A percentile compares a stretch with the other conserved stretches of the same genome.
phyloP scores from a whole-genome alignment of 2,329 filamentous ascomycete species.

The Penicillium rolfsii region DNA sequence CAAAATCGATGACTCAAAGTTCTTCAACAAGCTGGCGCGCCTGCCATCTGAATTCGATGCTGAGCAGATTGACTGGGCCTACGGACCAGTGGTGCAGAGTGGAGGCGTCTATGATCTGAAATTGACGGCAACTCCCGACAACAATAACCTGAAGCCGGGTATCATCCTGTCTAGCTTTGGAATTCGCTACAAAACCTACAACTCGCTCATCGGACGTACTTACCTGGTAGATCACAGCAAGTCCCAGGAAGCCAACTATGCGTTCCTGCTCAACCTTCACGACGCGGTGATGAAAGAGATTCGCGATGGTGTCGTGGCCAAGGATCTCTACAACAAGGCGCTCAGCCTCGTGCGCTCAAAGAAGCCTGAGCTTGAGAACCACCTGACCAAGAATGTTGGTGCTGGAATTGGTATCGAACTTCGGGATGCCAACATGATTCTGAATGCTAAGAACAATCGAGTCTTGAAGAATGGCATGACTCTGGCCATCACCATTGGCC shows the following conservation, averaged over 20 bases:
- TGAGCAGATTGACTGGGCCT: constrained; percentile 88
- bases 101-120: constrained; percentile 93
- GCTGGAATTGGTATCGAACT: constrained; percentile 92
- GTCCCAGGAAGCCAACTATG: constrained; percentile 91
- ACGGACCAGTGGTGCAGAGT: constrained; percentile 89
- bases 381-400: constrained; percentile 91
- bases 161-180: constrained; percentile 93
- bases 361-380: constrained; percentile 92
- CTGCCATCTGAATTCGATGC: constrained; percentile 85
- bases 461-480: constrained; percentile 96
- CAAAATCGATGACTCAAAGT: constrained; percentile 91
- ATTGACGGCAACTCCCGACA: constrained; percentile 75
- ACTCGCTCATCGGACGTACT: constrained; percentile 86
- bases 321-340: constrained; percentile 91
- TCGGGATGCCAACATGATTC: constrained; percentile 76
- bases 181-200: constrained; percentile 93
- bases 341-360: constrained; percentile 78
- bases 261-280: constrained; percentile 80
- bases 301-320: constrained; percentile 80
- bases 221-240: constrained; percentile 98
- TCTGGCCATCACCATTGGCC: constrained; percentile 83
- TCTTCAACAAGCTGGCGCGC: constrained; percentile 83
- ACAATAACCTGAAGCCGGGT: constrained; percentile 82
- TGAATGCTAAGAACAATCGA: constrained; percentile 85
- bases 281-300: constrained; percentile 89